These are phyloP conservation scores for Begonia masoniana DNA, from an alignment of 306 rosid genomes.

Conservation along the genomic window DNA sequence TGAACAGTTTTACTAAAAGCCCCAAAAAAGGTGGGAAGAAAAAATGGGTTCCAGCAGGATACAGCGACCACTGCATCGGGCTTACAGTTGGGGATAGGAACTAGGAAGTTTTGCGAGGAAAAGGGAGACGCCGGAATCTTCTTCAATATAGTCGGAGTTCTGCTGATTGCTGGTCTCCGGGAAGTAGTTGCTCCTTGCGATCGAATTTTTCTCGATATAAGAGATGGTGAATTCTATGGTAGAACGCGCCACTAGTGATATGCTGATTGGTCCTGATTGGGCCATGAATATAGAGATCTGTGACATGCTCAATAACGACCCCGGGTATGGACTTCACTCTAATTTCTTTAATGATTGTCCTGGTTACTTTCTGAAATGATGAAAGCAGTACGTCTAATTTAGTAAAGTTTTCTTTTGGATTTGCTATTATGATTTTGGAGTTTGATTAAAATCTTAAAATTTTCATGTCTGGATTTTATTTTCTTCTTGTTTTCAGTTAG, in stretches of 20 bases:
- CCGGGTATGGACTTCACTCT: slow-evolving; percentile 35
- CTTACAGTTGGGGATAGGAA: neutral
- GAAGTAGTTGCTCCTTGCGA: neutral
- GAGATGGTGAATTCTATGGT: slow-evolving; percentile 81
- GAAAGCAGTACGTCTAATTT: too few relatives aligned
- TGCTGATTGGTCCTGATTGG: slow-evolving; percentile 95
- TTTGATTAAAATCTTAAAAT: too few relatives aligned
- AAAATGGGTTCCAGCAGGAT: neutral
- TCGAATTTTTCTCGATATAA: slow-evolving; percentile 10
- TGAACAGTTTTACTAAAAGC: too few relatives aligned
- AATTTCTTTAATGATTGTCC: slow-evolving; percentile 3
- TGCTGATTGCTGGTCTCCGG: too few relatives aligned
- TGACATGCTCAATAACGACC: slow-evolving; percentile 68
- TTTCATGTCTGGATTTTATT: too few relatives aligned
- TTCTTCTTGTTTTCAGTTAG: too few relatives aligned
- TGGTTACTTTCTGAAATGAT: too few relatives aligned
- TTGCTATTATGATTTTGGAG: too few relatives aligned
- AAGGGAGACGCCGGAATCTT: neutral
- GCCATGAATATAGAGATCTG: slow-evolving; percentile 92
- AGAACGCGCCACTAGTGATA: slow-evolving; percentile 81
- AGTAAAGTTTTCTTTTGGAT: too few relatives aligned
- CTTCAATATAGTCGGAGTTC: too few relatives aligned
- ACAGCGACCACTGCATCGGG: neutral
- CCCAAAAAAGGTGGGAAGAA: neutral
- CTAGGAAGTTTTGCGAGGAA: neutral